Base-by-base conservation (phyloP, 768 basidiomycete species). In the Auricularia heimuer region DNA sequence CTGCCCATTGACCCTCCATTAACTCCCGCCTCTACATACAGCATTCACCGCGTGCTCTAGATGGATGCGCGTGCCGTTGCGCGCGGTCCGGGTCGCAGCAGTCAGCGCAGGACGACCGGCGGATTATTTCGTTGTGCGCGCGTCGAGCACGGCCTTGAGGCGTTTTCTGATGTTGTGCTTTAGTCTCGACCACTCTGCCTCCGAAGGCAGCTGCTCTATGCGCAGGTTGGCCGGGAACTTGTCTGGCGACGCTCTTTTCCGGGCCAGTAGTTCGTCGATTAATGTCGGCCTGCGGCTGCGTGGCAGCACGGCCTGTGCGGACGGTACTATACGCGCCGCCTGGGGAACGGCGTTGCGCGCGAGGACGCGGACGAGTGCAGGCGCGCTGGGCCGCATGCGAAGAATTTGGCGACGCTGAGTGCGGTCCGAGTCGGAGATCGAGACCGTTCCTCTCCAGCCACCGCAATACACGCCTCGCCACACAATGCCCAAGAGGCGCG, bases 211-310 rank as follows among this genome's bases (percentile, higher is more conserved):
- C 1, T 81, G 78, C 68, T 84, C 82, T 47, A 84, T 78, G 44
- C 83, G 80, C 58, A 84, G 73, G 63, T 84, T 84, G 34, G 71
- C 67, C 2, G 83, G 83, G 74, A 77, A 84, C n/a, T 68, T 67
- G 10, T 70, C 71, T 3, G 79, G 80, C 0, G 76, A 72, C 35
- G 74, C 74, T 29, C 71, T 68, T 69, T 81, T 76, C 35, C 75
- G 76, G 64, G 77, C 73, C 64, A 75, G 72, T 51, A 84, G 77
- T 18, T 75, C 68, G 66, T 79, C 76, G 64, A 82, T 75, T 54
- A 83, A 74, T 0, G 80, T 67, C 0, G 71, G 69, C 24, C 51
- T 62, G 14, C 54, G 58, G 47, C 60, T 63, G 4, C 51, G 51
- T 6, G 62, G 67, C 10, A 66, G 66, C 18, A 69, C 66, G 65